Conservation (phyloP, 257 asterid genomes). For the Forsythia viridissima region DNA sequence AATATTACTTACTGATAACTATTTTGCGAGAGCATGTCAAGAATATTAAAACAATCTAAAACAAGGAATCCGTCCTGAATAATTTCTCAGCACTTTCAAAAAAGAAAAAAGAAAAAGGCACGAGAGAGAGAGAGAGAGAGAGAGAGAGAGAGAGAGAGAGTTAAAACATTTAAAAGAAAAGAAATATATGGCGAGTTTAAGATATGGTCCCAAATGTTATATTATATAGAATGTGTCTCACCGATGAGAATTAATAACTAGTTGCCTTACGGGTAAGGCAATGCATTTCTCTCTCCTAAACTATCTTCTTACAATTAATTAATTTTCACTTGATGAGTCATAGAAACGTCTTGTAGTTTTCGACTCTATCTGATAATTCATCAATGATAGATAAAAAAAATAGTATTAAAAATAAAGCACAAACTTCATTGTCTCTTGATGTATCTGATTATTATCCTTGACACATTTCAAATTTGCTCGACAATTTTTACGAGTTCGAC, state of each 20-base stretch:
- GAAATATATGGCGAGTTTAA: not conserved
- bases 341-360: not conserved
- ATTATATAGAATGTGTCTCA: not conserved
- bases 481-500: no score
- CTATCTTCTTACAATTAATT: conserved; percentile 8
- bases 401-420: not conserved
- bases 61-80: no score
- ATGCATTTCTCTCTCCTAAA: not conserved
- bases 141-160: not conserved
- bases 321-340: not conserved
- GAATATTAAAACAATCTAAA: no score
- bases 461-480: no score
- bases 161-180: not conserved
- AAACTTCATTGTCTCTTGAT: not conserved
- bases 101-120: no score
- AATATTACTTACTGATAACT: no score
- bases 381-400: no score
- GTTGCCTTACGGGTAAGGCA: conserved; percentile 31
- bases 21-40: no score
- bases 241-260: conserved; percentile 27
- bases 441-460: not conserved
- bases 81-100: no score
- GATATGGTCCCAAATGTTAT: not conserved
- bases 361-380: not conserved
- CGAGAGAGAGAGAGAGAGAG: not conserved